These are phyloP conservation scores for Moesziomyces antarcticus DNA, from an alignment of 1,284 basidiomycete species.

Conservation along the genomic window DNA sequence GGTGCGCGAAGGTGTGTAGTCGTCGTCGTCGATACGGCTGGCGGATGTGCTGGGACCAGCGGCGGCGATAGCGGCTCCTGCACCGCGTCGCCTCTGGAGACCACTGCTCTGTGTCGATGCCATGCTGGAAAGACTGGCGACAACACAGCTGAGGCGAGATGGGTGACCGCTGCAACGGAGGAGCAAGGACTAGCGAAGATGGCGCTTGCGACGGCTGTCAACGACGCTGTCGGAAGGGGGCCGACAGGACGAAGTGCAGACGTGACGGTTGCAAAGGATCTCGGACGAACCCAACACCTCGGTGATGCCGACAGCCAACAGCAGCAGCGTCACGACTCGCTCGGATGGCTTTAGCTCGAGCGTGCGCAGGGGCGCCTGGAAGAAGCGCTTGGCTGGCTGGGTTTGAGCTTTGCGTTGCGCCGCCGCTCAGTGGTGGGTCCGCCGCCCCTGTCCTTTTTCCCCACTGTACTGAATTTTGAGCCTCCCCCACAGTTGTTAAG, in stretches of 20 bases:
- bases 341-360: no score
- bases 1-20: slow-evolving; percentile 33
- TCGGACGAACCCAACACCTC: not conserved
- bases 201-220: not conserved
- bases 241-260: not conserved
- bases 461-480: not conserved
- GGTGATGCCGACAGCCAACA: not conserved
- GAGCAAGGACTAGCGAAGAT: not conserved
- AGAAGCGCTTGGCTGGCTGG: not conserved
- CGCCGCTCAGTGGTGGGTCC: not conserved
- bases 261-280: not conserved
- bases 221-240: not conserved
- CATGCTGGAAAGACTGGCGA: slow-evolving; percentile 12
- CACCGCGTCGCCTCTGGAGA: slow-evolving; percentile 41
- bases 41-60: slow-evolving; percentile 35
- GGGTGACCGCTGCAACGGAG: not conserved
- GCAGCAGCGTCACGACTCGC: no score
- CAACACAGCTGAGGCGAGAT: no score
- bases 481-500: not conserved
- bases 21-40: slow-evolving; percentile 31
- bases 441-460: not conserved
- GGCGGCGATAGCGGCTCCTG: slow-evolving; percentile 22
- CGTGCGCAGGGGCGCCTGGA: not conserved
- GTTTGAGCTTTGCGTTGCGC: not conserved
- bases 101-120: slow-evolving; percentile 34